Evolutionary conservation across 306 rosid species (phyloP).

Genomic region (Oxytropis ochrocephala): DNA sequence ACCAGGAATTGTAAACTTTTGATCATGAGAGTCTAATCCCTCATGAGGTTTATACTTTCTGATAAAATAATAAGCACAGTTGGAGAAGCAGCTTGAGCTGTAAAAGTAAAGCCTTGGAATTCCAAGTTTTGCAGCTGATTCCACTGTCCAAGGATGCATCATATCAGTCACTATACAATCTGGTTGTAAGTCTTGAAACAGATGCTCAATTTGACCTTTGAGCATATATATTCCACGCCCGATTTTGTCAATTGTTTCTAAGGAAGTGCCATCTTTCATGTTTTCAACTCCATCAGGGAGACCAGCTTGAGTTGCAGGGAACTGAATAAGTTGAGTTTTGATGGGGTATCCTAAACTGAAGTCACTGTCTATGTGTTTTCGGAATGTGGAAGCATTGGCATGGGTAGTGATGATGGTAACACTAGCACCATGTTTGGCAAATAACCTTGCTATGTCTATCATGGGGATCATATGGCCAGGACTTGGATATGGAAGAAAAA

Average conservation of each 20-base stretch:
- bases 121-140: constrained; percentile 19
- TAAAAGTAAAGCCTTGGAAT: constrained; percentile 26
- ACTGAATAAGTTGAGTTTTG: background rate
- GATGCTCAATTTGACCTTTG: background rate
- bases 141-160: constrained; percentile 23
- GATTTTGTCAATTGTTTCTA: background rate
- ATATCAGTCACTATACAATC: constrained; percentile 18
- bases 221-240: background rate
- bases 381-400: constrained; percentile 17
- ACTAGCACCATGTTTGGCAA: constrained; percentile 23
- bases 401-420: constrained; percentile 21
- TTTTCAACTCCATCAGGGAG: constrained; percentile 26
- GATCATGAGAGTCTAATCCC: background rate
- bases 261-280: background rate
- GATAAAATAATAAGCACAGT: background rate
- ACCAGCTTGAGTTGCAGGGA: constrained; percentile 15
- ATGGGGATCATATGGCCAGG: constrained; percentile 31
- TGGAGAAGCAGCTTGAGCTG: constrained; percentile 22
- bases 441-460: constrained; percentile 27
- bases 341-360: constrained; percentile 15
- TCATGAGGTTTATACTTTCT: constrained; percentile 18
- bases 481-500: constrained; percentile 16
- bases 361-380: constrained; percentile 18
- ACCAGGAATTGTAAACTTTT: constrained; percentile 13
- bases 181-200: constrained; percentile 7